Percentiles rank a stretch among this genome's conserved stretches.
phyloP scores from a whole-genome alignment of 805 yeast species.

The Hagleromyces aurorensis region DNA sequence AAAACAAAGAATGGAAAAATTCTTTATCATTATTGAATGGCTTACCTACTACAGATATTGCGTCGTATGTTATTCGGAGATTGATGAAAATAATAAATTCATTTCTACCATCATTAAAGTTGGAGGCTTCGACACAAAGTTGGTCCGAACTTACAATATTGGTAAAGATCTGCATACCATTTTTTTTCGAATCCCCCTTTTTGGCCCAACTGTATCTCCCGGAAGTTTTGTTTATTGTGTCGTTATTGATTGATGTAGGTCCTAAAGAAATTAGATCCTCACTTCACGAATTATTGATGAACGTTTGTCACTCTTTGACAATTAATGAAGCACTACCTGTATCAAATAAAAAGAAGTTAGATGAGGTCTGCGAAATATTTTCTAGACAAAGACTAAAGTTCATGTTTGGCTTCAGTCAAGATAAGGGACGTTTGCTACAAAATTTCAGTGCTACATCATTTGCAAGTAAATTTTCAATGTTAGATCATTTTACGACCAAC shows the following conservation, averaged over 20 bases:
- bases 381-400: constrained; percentile 58
- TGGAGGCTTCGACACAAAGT: constrained; percentile 40
- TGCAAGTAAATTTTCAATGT: constrained; percentile 33
- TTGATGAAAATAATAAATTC: constrained; percentile 47
- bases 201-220: constrained; percentile 59
- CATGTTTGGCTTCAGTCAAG: constrained; percentile 62
- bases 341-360: constrained; percentile 35
- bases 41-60: constrained; percentile 64
- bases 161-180: constrained; percentile 51
- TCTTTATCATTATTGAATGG: constrained; percentile 54
- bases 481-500: constrained; percentile 53
- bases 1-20: constrained; percentile 59
- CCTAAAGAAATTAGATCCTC: constrained; percentile 49
- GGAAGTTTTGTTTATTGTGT: constrained; percentile 60
- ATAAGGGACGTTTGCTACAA: constrained; percentile 33
- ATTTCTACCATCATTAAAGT: constrained; percentile 36
- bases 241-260: constrained; percentile 47
- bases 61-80: constrained; percentile 54
- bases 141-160: constrained; percentile 69
- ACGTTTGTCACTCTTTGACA: constrained; percentile 61
- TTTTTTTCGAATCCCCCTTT: constrained; percentile 62
- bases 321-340: constrained; percentile 45
- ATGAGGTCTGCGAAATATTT: constrained; percentile 35
- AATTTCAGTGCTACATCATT: constrained; percentile 33
- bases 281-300: constrained; percentile 53